Conservation (phyloP, 352 stramenopile species). For the Pythium sp. region DNA sequence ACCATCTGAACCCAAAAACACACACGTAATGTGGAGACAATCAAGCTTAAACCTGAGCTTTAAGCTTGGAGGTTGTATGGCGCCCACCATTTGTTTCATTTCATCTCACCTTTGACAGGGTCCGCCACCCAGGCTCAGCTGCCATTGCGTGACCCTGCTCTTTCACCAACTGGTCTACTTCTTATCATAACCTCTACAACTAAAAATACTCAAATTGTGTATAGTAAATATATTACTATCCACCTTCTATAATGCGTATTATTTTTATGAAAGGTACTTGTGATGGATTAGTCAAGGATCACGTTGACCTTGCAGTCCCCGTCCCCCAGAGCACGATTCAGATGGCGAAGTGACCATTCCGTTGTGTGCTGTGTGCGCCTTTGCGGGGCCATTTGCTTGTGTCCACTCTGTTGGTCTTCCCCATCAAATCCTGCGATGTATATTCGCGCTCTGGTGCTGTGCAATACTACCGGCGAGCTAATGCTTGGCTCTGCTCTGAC, state of each 20-base stretch:
- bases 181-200: not conserved
- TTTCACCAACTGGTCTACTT: not conserved
- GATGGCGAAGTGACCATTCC: not conserved
- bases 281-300: not conserved
- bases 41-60: not conserved
- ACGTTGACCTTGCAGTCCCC: not conserved
- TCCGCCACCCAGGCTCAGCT: not conserved
- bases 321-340: not conserved
- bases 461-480: not conserved
- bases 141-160: not conserved
- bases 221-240: not conserved
- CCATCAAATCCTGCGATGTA: not conserved
- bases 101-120: not conserved
- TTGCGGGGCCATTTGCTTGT: not conserved
- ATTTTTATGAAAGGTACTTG: not conserved
- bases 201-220: not conserved
- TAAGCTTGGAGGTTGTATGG: not conserved
- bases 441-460: not conserved
- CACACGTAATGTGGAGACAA: not conserved
- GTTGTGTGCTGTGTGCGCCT: not conserved
- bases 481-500: not conserved
- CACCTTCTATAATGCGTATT: not conserved
- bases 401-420: not conserved
- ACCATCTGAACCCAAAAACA: conserved; percentile 5
- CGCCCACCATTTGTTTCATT: not conserved